Base-by-base conservation (phyloP, 768 basidiomycete species). In the Cubamyces lactineus region DNA sequence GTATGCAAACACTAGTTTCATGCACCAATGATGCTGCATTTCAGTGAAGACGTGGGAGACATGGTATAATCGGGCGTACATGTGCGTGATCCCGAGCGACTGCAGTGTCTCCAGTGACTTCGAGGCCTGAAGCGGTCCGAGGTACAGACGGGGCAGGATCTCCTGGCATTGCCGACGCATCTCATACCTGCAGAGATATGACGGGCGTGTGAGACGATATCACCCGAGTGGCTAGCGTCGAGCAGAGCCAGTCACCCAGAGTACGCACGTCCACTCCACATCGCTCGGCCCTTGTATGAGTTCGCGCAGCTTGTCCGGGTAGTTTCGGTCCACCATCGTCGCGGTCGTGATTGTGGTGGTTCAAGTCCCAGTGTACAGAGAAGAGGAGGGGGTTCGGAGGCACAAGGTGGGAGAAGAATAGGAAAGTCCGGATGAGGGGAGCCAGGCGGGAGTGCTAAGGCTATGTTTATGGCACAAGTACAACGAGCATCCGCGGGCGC, bases 121-220 rank as follows among this genome's bases (percentile, higher is more conserved):
- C 1, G 92, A 93, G 9, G 90, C 91, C 65, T 91, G 89, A 64
- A 95, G 93, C 3, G 94, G 94, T 0, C 94, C 94, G 6, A 97
- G 84, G 26, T 86, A 79, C 40, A 97, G 85, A 17, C 86, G 86
- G 24, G 92, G 89, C 0, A 92, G 79, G 65, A 96, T 96, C 74
- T 95, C 91, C 76, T 97, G 94, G 68, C 92, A 94, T 69, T 96
- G 90, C n/a, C 94, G 80, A 30, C 94, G 83, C 95, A 97, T 96
- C 76, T 96, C 94, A 70, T 97, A 97, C 69, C 91, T 93, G 57
- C 26, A 50, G 23, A 39, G 45, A 13, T 39, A 23, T 45, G 12
- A 39, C 9, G 21, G 2, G 24, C 5, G n/a, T 28, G 26, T 42
- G 52, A 40, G 24, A 8, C 17, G 28, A 45, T 28, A 21, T 38